Evolutionary conservation across 2,329 filamentous ascomycete species (phyloP), one percentile per base, ranked within the genome.

Genomic region (Alternaria angustiovoidea): DNA sequence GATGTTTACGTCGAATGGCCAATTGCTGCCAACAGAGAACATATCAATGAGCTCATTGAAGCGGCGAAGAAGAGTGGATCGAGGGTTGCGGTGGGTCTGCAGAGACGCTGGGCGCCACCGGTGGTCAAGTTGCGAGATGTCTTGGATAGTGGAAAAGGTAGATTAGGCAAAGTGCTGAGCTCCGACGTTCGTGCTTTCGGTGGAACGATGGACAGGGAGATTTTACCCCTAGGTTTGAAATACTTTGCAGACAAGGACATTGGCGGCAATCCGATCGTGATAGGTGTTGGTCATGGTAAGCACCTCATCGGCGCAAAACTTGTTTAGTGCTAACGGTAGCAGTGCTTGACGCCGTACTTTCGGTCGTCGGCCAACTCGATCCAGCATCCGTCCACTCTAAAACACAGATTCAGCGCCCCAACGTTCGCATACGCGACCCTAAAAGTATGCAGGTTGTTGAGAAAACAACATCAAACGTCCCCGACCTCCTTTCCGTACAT

Each of bases 1-100:
- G 68, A 77, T 0, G 80, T 85, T 0, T 89, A 79, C 53, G 75
- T 83, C 7, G 83, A 85, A 61, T 83, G 83, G 82, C 83, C 81
- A 6, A 60, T 84, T 2, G 82, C 75, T 0, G 67, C 73, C 4
- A 81, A 77, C 32, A 52, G 76, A 2, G 60, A 70, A 3, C 72
- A 83, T 46, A 74, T 81, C 1, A 71, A 79, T 26, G 79, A 83
- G 61, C 64, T 86, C 36, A 65, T 77, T 0, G 65, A 69, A 0
- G 59, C 82, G 7, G 81, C 82, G 1, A 71, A 73, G 51, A 57
- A 73, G 38, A 79, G 78, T 16, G 78, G 78, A 1, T 75, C 79
- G 4, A 76, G 76, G 46, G 83, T 81, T 1, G 75, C 82, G 3
- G 77, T 86, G 1, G 84, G 83, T 4, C 57, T 84, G 7, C 84